These are phyloP conservation scores for Pythium guiyangense DNA, from an alignment of 352 stramenopile species.

Conservation along the genomic window DNA sequence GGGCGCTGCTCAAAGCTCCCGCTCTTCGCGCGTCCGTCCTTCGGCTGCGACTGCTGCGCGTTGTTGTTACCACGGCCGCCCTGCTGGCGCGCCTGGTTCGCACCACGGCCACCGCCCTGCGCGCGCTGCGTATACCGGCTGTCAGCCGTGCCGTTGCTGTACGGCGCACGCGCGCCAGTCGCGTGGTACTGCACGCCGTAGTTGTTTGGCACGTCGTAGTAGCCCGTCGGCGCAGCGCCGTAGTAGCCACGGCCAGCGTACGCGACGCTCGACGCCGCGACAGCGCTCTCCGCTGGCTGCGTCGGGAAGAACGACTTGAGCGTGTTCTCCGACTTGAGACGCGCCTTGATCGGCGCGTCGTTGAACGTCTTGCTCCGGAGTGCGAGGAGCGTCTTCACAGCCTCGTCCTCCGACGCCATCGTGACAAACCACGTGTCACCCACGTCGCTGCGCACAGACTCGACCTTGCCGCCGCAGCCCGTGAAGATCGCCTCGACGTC, in stretches of 20 bases:
- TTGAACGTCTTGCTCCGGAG: constrained; percentile 90
- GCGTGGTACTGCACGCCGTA: constrained; percentile 56
- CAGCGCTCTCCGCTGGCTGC: constrained; percentile 48
- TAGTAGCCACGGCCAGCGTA: constrained; percentile 73
- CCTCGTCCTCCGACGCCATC: constrained; percentile 86
- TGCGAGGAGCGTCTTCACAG: constrained; percentile 78
- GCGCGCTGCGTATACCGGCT: constrained; percentile 33
- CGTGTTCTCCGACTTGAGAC: constrained; percentile 91
- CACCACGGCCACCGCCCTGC: constrained; percentile 13
- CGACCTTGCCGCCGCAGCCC: constrained; percentile 64
- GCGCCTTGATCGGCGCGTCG: constrained; percentile 84
- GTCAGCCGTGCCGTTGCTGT: constrained; percentile 36
- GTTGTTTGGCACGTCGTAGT: constrained; percentile 61
- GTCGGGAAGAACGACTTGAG: constrained; percentile 90
- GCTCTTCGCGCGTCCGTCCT: constrained; percentile 46
- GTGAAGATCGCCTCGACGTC: constrained; percentile 88
- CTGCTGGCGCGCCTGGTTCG: constrained; percentile 18
- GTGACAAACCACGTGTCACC: constrained; percentile 93
- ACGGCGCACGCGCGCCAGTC: constrained; percentile 30
- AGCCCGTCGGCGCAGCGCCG: constrained; percentile 38
- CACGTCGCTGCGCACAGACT: constrained; percentile 88
- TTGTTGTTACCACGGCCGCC: constrained; percentile 23
- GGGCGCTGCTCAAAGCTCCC: constrained; percentile 50
- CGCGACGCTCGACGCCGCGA: constrained; percentile 20
- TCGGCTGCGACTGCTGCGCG: constrained; percentile 24